Base-by-base conservation (phyloP, 805 yeast species). In the Schwanniomyces occidentalis region DNA sequence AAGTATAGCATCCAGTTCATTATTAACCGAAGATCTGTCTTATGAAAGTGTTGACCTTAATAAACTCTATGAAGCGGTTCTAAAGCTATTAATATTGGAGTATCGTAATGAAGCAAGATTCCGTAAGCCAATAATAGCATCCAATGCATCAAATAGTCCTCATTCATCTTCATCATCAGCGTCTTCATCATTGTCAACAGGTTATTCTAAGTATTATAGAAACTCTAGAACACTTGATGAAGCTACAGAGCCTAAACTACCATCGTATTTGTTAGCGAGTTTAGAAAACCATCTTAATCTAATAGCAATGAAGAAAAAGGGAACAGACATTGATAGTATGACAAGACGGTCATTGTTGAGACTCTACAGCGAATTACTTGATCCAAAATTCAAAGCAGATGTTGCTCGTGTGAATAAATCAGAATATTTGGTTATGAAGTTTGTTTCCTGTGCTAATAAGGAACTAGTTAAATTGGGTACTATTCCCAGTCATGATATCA, bases 31-130 rank as follows among this genome's bases (percentile, higher is more conserved):
- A 17, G 52, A 49, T 27, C 40, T 49, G 6, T 39, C 34, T 5
- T 52, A 49, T 21, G 51, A 47, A 9, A 44, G 44, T 9, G 44
- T 55, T 9, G 59, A 55, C 24, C 19, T 33, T 15, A 20, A 32
- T 16, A 64, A 59, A 19, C 56, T 78, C 3, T 82, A 82, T 45
- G 69, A 69, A 30, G 66, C 73, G 19, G 68, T 80, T 1, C 49
- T 83, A 29, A 78, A 80, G 46, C 56, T 79, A 5, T 52, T 82
- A 2, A 54, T 84, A 8, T 52, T 84, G 13, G 82, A 78, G 30
- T 81, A 83, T 47, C 61, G 75, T 35, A 76, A 72, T 38, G 87
- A 81, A 54, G 85, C 85, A 2, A 57, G 87, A 23, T 82, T 81
- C 58, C 57, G 71, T 33, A 65, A 61, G 10, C 56, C 58, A 6